Conservation (phyloP, 495 filamentous ascomycete species). For the Cairneyella variabilis region DNA sequence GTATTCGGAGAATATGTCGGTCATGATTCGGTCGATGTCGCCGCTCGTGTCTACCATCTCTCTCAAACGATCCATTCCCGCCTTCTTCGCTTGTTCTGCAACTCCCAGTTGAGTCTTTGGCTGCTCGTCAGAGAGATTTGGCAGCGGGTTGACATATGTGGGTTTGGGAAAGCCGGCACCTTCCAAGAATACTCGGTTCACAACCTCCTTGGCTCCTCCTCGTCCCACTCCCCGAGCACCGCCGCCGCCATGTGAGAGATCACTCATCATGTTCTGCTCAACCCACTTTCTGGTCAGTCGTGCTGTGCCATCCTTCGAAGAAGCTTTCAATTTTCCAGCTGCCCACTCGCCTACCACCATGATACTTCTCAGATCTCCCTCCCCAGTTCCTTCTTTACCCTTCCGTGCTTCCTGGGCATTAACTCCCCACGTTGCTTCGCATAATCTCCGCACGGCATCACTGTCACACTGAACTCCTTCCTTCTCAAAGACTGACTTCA, state of each 20-base stretch:
- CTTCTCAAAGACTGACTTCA: conserved; percentile 77
- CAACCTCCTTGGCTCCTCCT: conserved; percentile 76
- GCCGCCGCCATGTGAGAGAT: conserved; percentile 68
- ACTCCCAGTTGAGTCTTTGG: conserved; percentile 56
- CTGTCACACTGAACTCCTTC: conserved; percentile 83
- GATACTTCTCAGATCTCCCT: conserved; percentile 88
- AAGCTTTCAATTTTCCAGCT: conserved; percentile 70
- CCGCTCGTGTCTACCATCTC: conserved; percentile 88
- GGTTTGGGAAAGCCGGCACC: conserved; percentile 68
- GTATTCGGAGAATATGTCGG: conserved; percentile 76
- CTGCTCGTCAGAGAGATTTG: conserved; percentile 33
- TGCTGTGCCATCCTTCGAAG: conserved; percentile 27
- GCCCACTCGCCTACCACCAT: conserved; percentile 97
- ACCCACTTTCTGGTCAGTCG: conserved; percentile 77
- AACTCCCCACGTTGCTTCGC: conserved; percentile 91
- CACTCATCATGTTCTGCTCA: conserved; percentile 69
- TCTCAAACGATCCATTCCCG: conserved; percentile 72
- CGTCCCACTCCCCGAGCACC: conserved; percentile 65
- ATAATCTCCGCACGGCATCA: conserved; percentile 83
- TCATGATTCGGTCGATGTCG: conserved; percentile 80
- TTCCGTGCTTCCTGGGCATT: conserved; percentile 32
- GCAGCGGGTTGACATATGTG: conserved; percentile 15
- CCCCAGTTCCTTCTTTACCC: conserved; percentile 52
- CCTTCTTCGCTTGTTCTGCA: conserved; percentile 69
- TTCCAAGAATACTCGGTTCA: conserved; percentile 80